A percentile compares a stretch with the other conserved stretches of the same genome.
These are phyloP conservation scores for Cystobasidiopsis lactophilus DNA, from an alignment of 768 basidiomycete species.

Conservation along the genomic window DNA sequence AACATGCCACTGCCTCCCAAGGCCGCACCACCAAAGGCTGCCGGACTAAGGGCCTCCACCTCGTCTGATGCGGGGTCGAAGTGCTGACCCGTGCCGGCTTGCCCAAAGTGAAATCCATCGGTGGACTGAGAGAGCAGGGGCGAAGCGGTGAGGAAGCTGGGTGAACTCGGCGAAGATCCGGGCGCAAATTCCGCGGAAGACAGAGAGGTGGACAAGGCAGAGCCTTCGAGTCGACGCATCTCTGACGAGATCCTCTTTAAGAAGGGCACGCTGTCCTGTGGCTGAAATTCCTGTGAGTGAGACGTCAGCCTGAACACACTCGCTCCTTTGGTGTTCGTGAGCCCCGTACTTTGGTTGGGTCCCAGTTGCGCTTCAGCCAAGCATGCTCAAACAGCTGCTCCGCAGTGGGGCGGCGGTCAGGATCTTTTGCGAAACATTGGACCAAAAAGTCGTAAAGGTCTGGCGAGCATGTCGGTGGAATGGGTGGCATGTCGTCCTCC, in stretches of 20 bases:
- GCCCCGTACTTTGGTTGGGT: conserved; percentile 47
- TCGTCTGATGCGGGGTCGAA: background rate
- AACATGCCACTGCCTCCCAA: too few relatives aligned
- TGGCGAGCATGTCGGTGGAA: conserved; percentile 60
- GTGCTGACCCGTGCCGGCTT: background rate
- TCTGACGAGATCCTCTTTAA: conserved; percentile 75
- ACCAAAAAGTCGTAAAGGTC: conserved; percentile 54
- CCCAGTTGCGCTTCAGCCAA: conserved; percentile 69
- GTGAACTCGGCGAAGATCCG: background rate
- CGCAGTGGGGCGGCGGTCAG: conserved; percentile 57
- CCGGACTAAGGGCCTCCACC: background rate
- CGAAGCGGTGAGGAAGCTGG: background rate
- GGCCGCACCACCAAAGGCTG: too few relatives aligned
- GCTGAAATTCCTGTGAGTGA: conserved; percentile 43
- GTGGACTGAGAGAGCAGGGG: too few relatives aligned
- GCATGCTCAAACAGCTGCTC: conserved; percentile 67
- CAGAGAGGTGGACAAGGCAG: background rate
- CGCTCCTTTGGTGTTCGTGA: too few relatives aligned
- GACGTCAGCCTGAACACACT: background rate
- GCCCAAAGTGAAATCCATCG: too few relatives aligned
- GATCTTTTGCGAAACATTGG: conserved; percentile 81
- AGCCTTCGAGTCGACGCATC: conserved; percentile 16
- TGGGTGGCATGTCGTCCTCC: conserved; percentile 67
- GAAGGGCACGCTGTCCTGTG: conserved; percentile 89
- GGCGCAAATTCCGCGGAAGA: background rate